Percentiles rank a stretch among this genome's conserved stretches.
These are phyloP conservation scores for Leccinum rimulosum DNA, from an alignment of 768 basidiomycete species.

Conservation along the genomic window DNA sequence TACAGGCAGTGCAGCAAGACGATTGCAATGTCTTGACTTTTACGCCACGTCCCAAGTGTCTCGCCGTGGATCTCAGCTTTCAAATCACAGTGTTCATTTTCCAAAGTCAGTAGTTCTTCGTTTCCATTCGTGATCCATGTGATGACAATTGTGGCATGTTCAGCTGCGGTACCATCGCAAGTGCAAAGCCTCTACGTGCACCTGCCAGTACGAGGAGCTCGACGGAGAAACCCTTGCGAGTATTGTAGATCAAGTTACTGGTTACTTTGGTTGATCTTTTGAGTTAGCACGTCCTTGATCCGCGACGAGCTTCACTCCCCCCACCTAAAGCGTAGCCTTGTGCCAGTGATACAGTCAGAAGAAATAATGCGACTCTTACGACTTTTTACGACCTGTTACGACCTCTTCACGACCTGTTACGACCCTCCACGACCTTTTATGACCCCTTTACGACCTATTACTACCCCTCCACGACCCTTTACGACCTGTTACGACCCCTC, in stretches of 20 bases:
- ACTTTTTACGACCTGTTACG: no score
- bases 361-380: no score
- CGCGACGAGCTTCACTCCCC: no score
- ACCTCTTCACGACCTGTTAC: no score
- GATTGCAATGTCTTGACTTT: background rate
- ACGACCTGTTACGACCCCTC: no score
- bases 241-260: slow-evolving; percentile 10
- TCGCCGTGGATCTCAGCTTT: slow-evolving; percentile 4
- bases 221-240: slow-evolving; percentile 15
- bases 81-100: background rate
- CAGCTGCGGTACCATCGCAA: slow-evolving; percentile 1
- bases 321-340: no score
- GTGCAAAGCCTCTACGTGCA: slow-evolving; percentile 5
- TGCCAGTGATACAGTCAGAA: no score
- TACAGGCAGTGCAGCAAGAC: background rate
- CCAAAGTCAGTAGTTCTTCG: slow-evolving; percentile 1
- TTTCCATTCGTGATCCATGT: background rate
- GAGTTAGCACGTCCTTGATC: no score
- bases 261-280: no score
- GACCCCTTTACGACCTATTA: no score
- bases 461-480: no score
- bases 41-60: background rate
- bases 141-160: background rate
- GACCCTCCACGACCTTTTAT: no score
- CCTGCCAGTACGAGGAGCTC: background rate